These are phyloP conservation scores for Ceratocystis albifundus DNA, from an alignment of 2,329 filamentous ascomycete genomes.

Conservation along the genomic window DNA sequence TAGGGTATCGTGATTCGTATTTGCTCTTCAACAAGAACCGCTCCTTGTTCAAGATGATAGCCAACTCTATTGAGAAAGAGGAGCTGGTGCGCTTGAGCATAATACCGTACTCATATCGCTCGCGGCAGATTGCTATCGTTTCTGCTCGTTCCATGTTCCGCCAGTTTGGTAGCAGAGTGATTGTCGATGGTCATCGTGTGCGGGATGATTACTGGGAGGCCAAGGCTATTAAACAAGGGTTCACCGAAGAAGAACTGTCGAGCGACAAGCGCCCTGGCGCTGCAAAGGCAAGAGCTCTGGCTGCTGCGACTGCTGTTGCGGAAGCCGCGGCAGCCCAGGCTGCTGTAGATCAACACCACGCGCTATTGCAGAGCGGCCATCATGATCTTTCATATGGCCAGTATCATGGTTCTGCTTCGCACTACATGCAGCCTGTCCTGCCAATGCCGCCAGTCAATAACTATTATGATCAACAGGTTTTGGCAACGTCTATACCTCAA, in stretches of 20 bases:
- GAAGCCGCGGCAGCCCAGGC: slow-evolving; percentile 32
- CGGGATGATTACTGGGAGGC: slow-evolving; percentile 98
- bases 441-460: slow-evolving; percentile 48
- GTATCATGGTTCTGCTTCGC: slow-evolving; percentile 56
- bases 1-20: slow-evolving; percentile 95
- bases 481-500: slow-evolving; percentile 55
- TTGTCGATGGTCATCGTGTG: slow-evolving; percentile 78
- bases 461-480: slow-evolving; percentile 27
- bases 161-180: slow-evolving; percentile 90
- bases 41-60: slow-evolving; percentile 94
- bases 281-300: slow-evolving; percentile 74
- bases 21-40: slow-evolving; percentile 97
- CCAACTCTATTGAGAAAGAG: slow-evolving; percentile 90
- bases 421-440: slow-evolving; percentile 61
- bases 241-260: slow-evolving; percentile 90
- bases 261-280: slow-evolving; percentile 93
- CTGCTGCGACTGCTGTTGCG: slow-evolving; percentile 43
- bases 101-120: slow-evolving; percentile 91
- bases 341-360: slow-evolving; percentile 32
- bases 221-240: slow-evolving; percentile 93
- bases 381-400: slow-evolving; percentile 82
- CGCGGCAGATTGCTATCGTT: slow-evolving; percentile 96
- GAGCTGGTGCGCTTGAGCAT: slow-evolving; percentile 92
- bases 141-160: slow-evolving; percentile 97
- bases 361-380: slow-evolving; percentile 55